Conservation (phyloP, 768 basidiomycete genomes). For the Multifurca ochricompacta region DNA sequence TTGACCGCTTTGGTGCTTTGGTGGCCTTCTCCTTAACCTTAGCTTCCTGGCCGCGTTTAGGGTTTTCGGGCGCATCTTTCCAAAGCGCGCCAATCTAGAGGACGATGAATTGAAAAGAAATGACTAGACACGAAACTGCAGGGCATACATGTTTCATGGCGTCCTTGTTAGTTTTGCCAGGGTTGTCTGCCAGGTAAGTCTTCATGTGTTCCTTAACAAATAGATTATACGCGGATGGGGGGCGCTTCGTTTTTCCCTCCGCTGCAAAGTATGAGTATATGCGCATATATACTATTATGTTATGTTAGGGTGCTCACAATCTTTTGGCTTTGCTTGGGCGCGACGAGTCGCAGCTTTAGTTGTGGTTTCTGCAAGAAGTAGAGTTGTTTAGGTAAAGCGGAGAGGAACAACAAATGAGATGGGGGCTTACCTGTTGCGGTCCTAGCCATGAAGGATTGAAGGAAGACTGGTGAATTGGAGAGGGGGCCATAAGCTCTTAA, state of each 20-base stretch:
- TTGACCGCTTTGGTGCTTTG: constrained; percentile 28
- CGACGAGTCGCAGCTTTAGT: constrained; percentile 52
- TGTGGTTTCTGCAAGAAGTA: constrained; percentile 35
- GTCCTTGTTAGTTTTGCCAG: constrained; percentile 42
- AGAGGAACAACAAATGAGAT: neutral
- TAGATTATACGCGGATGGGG: constrained; percentile 51
- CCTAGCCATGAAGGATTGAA: constrained; percentile 40
- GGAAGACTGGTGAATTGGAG: neutral
- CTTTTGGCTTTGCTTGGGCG: constrained; percentile 37
- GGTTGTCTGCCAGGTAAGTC: constrained; percentile 47
- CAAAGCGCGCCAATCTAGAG: constrained; percentile 48
- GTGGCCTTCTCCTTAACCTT: constrained; percentile 41
- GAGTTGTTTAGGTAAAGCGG: neutral
- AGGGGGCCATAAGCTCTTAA: constrained; percentile 3
- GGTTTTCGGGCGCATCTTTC: constrained; percentile 56
- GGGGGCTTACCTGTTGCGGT: constrained; percentile 37
- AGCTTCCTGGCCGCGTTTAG: constrained; percentile 48
- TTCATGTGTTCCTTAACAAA: constrained; percentile 52
- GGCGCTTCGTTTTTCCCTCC: constrained; percentile 41
- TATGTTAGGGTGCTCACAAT: constrained; percentile 30
- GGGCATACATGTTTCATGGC: constrained; percentile 40
- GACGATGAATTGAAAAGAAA: neutral
- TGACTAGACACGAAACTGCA: neutral
- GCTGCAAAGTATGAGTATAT: neutral
- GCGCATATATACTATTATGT: neutral